These are phyloP conservation scores for Polysphondylium violaceum DNA, from an alignment of 78 protist genomes.

Conservation along the genomic window DNA sequence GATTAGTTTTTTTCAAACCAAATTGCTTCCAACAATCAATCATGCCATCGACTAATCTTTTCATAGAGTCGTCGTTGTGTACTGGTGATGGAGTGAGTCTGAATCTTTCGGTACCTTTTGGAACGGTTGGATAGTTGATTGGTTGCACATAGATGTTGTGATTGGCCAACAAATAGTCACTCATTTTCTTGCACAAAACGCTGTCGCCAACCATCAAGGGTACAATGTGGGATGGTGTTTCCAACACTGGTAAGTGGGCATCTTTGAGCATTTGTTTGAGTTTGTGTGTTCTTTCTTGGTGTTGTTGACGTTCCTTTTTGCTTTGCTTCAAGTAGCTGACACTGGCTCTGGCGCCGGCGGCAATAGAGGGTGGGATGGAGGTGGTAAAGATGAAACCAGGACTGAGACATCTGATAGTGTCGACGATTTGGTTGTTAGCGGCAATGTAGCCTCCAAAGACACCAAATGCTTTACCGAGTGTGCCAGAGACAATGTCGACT, in stretches of 20 bases:
- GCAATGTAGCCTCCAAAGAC: slow-evolving; percentile 95
- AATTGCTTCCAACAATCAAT: slow-evolving; percentile 80
- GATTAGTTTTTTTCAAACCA: slow-evolving; percentile 51
- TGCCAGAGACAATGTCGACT: slow-evolving; percentile 91
- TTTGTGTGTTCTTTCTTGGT: slow-evolving; percentile 44
- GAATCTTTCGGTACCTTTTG: slow-evolving; percentile 87
- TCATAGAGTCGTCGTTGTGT: slow-evolving; percentile 85
- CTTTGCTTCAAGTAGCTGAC: slow-evolving; percentile 84
- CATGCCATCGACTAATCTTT: slow-evolving; percentile 72
- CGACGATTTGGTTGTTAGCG: slow-evolving; percentile 81
- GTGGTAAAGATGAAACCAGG: slow-evolving; percentile 97
- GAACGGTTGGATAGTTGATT: slow-evolving; percentile 97
- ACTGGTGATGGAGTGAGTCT: slow-evolving; percentile 93
- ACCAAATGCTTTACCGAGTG: slow-evolving; percentile 96
- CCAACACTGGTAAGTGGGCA: slow-evolving; percentile 88
- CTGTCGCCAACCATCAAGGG: slow-evolving; percentile 95
- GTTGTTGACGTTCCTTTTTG: slow-evolving; percentile 76
- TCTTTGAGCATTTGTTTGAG: slow-evolving; percentile 82
- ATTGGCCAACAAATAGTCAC: slow-evolving; percentile 86
- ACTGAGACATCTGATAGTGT: slow-evolving; percentile 89
- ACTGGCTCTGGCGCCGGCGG: slow-evolving; percentile 93
- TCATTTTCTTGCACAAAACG: slow-evolving; percentile 74
- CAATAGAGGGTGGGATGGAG: slow-evolving; percentile 93
- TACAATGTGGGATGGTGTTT: slow-evolving; percentile 86
- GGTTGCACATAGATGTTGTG: slow-evolving; percentile 94